Conservation (phyloP, 2,329 filamentous ascomycete species). For the Cladosporium sp. region DNA sequence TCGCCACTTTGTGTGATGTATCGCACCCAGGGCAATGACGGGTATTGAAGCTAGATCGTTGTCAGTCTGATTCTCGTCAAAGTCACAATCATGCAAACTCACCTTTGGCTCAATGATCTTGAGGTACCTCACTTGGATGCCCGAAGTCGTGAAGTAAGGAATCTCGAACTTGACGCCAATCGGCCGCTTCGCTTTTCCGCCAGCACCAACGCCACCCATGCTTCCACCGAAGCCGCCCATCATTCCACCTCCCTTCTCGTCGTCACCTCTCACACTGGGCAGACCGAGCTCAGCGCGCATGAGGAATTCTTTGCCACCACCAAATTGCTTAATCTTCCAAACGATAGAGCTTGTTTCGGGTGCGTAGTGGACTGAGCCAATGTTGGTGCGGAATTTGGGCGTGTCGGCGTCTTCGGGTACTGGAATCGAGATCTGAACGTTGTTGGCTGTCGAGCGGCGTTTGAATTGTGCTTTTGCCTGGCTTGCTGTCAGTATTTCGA, state of each 20-base stretch:
- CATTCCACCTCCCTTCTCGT: slow-evolving; percentile 95
- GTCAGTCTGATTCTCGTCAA: background rate
- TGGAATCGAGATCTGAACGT: slow-evolving; percentile 95
- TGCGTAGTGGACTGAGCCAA: slow-evolving; percentile 94
- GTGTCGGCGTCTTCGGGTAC: slow-evolving; percentile 97
- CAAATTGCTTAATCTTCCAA: slow-evolving; percentile 99
- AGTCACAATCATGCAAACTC: slow-evolving; percentile 19
- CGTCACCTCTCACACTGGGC: slow-evolving; percentile 89
- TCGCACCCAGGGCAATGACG: slow-evolving; percentile 92
- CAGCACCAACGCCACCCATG: slow-evolving; percentile 87
- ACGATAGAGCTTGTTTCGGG: slow-evolving; percentile 96
- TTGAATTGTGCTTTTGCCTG: slow-evolving; percentile 94
- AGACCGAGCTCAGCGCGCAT: slow-evolving; percentile 96
- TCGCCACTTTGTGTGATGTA: slow-evolving; percentile 99
- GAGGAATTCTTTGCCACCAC: slow-evolving; percentile 95
- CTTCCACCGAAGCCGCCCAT: slow-evolving; percentile 94
- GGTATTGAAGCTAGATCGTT: slow-evolving; percentile 81
- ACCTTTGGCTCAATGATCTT: slow-evolving; percentile 99
- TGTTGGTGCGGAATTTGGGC: slow-evolving; percentile 93
- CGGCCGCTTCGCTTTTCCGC: slow-evolving; percentile 91
- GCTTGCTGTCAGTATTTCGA: background rate
- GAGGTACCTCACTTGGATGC: slow-evolving; percentile 95
- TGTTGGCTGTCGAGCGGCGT: slow-evolving; percentile 93
- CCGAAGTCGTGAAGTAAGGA: slow-evolving; percentile 99
- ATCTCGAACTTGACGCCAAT: slow-evolving; percentile 99